phyloP scores from a whole-genome alignment of 441 rosid species.

The Gossypium davidsonii region DNA sequence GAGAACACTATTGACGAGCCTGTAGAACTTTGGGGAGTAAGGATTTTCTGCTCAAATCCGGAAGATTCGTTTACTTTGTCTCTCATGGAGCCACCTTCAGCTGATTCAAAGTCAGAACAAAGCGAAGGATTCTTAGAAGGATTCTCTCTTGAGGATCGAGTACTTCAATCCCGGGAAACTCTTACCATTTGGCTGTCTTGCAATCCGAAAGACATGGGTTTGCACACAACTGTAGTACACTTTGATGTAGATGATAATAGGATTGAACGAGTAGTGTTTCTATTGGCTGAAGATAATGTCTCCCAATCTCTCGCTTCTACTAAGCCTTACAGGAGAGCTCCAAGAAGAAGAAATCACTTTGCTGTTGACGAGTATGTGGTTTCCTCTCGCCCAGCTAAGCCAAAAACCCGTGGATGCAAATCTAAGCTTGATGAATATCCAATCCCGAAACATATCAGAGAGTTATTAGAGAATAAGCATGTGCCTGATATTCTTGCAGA shows the following conservation, averaged over 20 bases:
- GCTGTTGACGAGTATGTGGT: slow-evolving; percentile 25
- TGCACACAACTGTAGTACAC: slow-evolving; percentile 41
- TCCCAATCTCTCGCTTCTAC: slow-evolving; percentile 44
- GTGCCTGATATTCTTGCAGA: slow-evolving; percentile 28
- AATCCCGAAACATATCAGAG: slow-evolving; percentile 40
- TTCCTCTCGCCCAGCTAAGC: slow-evolving; percentile 26
- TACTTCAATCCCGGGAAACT: slow-evolving; percentile 38
- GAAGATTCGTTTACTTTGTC: slow-evolving; percentile 41
- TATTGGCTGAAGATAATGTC: slow-evolving; percentile 50
- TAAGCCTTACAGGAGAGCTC: slow-evolving; percentile 31
- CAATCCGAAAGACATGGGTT: slow-evolving; percentile 50
- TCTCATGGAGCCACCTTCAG: slow-evolving; percentile 43
- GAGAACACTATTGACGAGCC: slow-evolving; percentile 37
- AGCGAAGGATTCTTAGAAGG: slow-evolving; percentile 31
- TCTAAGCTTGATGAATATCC: slow-evolving; percentile 36
- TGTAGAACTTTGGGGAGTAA: slow-evolving; percentile 47
- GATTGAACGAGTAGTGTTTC: slow-evolving; percentile 45
- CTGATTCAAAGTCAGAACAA: slow-evolving; percentile 11
- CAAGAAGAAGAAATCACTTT: slow-evolving; percentile 26
- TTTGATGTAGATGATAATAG: slow-evolving; percentile 40
- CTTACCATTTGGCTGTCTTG: slow-evolving; percentile 56
- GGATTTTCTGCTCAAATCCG: slow-evolving; percentile 47
- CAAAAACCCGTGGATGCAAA: slow-evolving; percentile 6
- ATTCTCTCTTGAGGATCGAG: slow-evolving; percentile 42
- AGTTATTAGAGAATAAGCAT: slow-evolving; percentile 31